Base-by-base conservation (phyloP, 805 yeast genomes). In the Ogataea naganishii region DNA sequence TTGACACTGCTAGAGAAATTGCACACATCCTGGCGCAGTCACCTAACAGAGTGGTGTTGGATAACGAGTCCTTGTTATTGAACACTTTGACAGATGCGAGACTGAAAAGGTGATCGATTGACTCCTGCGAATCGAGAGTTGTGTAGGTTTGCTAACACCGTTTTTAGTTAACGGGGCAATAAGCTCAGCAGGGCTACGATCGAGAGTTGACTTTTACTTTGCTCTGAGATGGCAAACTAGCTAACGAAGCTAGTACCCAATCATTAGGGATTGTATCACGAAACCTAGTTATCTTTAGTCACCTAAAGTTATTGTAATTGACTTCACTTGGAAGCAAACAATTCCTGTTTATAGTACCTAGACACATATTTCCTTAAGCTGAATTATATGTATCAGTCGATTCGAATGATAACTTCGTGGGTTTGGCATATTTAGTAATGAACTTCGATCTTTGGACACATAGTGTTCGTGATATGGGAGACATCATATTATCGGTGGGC, bases 1-100 rank as follows among this genome's bases (percentile, higher is more conserved):
- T 92, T 54, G 97, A 89, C 55, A 92, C 97, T 26, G 97, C 98
- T 13, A 75, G 88, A 51, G 98, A 92, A 51, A 92, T 92, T 56
- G 96, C 97, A 24, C 66, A 61, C 19, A 84, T 89, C 23, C 64
- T 92, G 49, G 72, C 95, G 20, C 66, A 64, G 46, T 84, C 96
- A 35, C 96, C 96, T 46, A 92, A 92, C 75, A 77, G 75, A 56
- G 85, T 92, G 47, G 69, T 89, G 47, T 71, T 92, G 51, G 96
- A 89, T 53, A 88, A 83, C 56, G 95, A 84, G 60, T 80, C 96
- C 17, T 74, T 92, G 57, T 69, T 92, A 58, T 72, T 92, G 56
- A 84, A 89, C 60, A 89, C 96, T 7, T 76, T 81, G 23, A 66
- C 80, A 30, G 97, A 89, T 58, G 61, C 79, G 23, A 76, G 96